Conservation (phyloP, 2,329 filamentous ascomycete genomes). For the Pyricularia sp. region DNA sequence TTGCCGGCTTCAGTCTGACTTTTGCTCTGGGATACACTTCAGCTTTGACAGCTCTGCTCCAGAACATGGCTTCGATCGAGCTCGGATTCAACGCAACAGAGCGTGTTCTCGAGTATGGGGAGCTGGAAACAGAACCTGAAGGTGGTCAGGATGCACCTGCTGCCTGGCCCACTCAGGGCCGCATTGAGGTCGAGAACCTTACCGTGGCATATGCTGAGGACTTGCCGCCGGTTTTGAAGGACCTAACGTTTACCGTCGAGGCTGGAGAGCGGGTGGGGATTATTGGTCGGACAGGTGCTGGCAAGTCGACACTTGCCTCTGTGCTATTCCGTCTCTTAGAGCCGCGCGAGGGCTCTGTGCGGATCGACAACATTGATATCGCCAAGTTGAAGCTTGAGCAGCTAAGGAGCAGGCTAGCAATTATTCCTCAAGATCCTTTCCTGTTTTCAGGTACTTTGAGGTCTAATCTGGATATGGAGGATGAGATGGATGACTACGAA, state of each 20-base stretch:
- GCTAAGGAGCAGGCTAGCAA: slow-evolving; percentile 50
- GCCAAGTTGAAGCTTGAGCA: slow-evolving; percentile 49
- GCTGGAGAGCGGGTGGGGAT: slow-evolving; percentile 54
- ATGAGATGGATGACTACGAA: slow-evolving; percentile 49
- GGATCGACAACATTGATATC: slow-evolving; percentile 42
- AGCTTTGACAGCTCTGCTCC: slow-evolving; percentile 22
- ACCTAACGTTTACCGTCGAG: slow-evolving; percentile 25
- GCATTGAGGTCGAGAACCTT: slow-evolving; percentile 27
- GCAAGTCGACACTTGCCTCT: slow-evolving; percentile 56
- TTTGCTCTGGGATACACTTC: slow-evolving; percentile 28
- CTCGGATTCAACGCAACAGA: slow-evolving; percentile 32
- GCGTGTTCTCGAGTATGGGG: slow-evolving; percentile 32
- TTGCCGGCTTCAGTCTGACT: slow-evolving; percentile 29
- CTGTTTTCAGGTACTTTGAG: slow-evolving; percentile 57
- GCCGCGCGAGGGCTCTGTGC: slow-evolving; percentile 29
- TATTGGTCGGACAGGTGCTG: slow-evolving; percentile 56
- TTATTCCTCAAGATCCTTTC: slow-evolving; percentile 60
- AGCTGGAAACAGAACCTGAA: slow-evolving; percentile 26
- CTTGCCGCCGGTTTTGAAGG: slow-evolving; percentile 26
- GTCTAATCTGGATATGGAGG: slow-evolving; percentile 55
- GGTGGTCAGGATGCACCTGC: slow-evolving; percentile 24
- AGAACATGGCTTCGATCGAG: slow-evolving; percentile 26
- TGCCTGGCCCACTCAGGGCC: slow-evolving; percentile 30
- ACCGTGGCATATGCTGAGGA: slow-evolving; percentile 25
- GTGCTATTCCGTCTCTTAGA: slow-evolving; percentile 52